Percentiles rank a stretch among this genome's conserved stretches.
Conservation (phyloP, 2,329 filamentous ascomycete genomes). For the Bipolaris victoriae region DNA sequence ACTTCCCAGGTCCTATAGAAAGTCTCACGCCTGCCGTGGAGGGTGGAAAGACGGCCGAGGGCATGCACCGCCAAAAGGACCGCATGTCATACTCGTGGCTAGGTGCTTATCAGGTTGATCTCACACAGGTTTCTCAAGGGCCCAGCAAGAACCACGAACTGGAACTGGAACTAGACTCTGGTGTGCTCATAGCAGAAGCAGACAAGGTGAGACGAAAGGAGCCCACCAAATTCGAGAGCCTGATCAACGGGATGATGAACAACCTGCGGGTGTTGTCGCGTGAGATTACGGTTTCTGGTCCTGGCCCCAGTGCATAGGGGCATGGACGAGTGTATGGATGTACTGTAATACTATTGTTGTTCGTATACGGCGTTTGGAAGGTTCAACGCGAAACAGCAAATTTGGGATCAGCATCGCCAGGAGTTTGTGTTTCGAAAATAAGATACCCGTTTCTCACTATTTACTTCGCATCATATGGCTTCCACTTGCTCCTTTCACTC, state of each 20-base stretch:
- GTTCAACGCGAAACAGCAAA: neutral
- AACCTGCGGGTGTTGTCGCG: conserved; percentile 57
- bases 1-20: conserved; percentile 70
- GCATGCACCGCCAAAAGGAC: conserved; percentile 78
- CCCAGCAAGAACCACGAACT: conserved; percentile 76
- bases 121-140: conserved; percentile 79
- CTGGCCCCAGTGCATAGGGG: conserved; percentile 3
- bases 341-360: conserved; percentile 21
- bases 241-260: conserved; percentile 76
- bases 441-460: conserved; percentile 40
- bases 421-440: conserved; percentile 35
- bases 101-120: conserved; percentile 80
- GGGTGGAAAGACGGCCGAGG: conserved; percentile 46
- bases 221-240: conserved; percentile 58
- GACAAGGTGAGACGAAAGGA: conserved; percentile 61
- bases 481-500: neutral
- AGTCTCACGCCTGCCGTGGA: conserved; percentile 55
- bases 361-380: conserved; percentile 4
- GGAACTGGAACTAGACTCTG: conserved; percentile 75
- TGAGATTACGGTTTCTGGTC: conserved; percentile 36
- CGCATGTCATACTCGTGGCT: conserved; percentile 89
- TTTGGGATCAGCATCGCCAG: conserved; percentile 21
- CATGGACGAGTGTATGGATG: neutral
- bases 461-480: conserved; percentile 4
- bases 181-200: conserved; percentile 70